These are phyloP conservation scores for Nitzschia sp. DNA, from an alignment of 108 stramenopile genomes.

Conservation along the genomic window DNA sequence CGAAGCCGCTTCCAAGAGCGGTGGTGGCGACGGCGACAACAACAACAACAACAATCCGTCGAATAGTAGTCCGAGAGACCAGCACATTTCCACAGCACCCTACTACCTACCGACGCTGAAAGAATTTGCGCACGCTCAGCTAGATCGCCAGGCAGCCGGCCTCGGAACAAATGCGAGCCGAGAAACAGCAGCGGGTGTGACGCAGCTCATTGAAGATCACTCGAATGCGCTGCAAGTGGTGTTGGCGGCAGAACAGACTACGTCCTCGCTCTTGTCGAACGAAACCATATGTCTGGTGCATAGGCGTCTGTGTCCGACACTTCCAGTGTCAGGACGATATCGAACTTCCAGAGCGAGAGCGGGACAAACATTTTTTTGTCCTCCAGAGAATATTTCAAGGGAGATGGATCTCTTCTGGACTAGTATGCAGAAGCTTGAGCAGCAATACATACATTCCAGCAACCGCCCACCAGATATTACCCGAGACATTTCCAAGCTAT, in stretches of 20 bases:
- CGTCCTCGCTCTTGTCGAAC: neutral
- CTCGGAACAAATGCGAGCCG: slow-evolving; percentile 37
- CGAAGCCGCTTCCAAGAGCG: neutral
- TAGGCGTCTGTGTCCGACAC: neutral
- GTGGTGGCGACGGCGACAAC: no score
- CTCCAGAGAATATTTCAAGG: slow-evolving; percentile 1
- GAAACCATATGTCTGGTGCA: neutral
- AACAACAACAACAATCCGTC: no score
- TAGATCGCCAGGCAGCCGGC: slow-evolving; percentile 46
- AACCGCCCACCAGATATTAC: neutral
- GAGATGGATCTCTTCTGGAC: slow-evolving; percentile 22
- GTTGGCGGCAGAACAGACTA: slow-evolving; percentile 3
- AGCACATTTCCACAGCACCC: neutral
- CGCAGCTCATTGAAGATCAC: slow-evolving; percentile 17
- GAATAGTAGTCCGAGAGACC: neutral
- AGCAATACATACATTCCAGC: neutral
- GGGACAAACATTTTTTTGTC: slow-evolving; percentile 36
- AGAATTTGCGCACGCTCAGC: slow-evolving; percentile 38
- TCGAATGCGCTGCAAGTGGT: slow-evolving; percentile 16
- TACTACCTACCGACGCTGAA: slow-evolving; percentile 24
- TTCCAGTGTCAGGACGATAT: slow-evolving; percentile 4
- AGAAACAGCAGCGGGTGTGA: slow-evolving; percentile 20
- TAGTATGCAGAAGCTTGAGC: slow-evolving; percentile 3
- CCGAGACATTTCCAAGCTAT: neutral
- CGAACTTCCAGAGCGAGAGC: slow-evolving; percentile 30